Evolutionary conservation across 257 asterid genomes (phyloP), one percentile per base, ranked within the genome.

Genomic region (Fraxinus americana): DNA sequence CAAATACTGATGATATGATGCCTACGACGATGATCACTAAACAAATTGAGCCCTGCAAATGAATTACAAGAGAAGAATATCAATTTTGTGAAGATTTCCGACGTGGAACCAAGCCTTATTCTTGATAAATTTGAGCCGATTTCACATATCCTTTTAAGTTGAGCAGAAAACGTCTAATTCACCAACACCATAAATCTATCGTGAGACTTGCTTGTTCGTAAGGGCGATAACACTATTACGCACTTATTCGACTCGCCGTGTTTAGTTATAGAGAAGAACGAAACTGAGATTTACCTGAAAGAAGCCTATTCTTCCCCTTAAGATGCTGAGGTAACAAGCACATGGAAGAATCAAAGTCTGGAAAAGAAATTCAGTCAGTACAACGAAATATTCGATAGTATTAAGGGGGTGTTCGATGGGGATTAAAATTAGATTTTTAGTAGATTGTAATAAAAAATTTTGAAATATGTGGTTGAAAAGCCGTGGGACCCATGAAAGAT

Each of bases 281-380:
- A 59, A 21, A 61, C 19, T 23, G 32, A 63, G 5, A 63, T 79
- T 68, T 81, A 95, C 99, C 97, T 93, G 99, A 72, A 85, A 34
- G 1, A 61, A 32, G 67, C 78, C 79, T 67, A 87, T 81, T 86
- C 88, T 91, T 48, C 95, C 95, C 71, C 84, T 85, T 77, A 83
- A 80, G 88, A 96, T 91, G 90, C 97, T 93, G 86, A 93, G 77
- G 82, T 90, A 93, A 90, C 98, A 96, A 35, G 88, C 93, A 67
- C 99, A 93, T n/a, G 97, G 99, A 75, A 96, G 90, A 79, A 93
- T 96, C 85, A 96, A 83, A 1, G 93, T 92, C 99, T 93, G 89
- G 32, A 63, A 75, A 19, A 73, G 54, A 67, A 72, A 34, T 61
- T 67, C 41, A 23, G 34, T 54, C 50, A 19, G 61, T 43, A 11